Base-by-base conservation (phyloP, 192 early-diverging fungal species). In the Endogone sp. region DNA sequence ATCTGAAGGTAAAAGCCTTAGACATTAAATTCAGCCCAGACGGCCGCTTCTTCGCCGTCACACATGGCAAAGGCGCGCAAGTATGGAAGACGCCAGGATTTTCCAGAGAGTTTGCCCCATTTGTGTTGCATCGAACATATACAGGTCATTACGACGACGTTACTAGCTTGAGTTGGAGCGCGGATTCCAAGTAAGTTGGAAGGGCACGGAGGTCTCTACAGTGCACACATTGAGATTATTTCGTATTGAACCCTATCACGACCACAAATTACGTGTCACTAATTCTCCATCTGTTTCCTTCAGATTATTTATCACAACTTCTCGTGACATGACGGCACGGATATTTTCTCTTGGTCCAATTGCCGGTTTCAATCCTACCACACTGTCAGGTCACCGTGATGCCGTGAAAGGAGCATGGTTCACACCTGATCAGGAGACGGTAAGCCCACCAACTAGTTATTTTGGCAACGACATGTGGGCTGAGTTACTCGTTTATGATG, bases 21-120 rank as follows among this genome's bases (percentile, higher is more conserved):
- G 92, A 93, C 65, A 84, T 95, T 62, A 82, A 90, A 77, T 99
- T 99, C 83, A 93, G 90, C 66, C 96, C 97, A 11, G 88, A 99
- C 76, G 95, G 96, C 56, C 82, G 85, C 61, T 90, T 78, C 63
- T 87, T 99, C 82, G 97, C 91, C 0, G 91, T 97, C 2, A 90
- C 95, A 1, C 82, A 92, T 62, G 96, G 91, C 67, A 92, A 91
- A 69, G 82, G 86, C 29, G 79, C 97, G 56, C 90, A 97, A 72
- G 82, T 98, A 29, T 98, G 96, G 96, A 85, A 86, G 72, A 92
- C 96, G 25, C 98, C 98, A 27, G 93, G 94, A 64, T 91, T 89
- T 74, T 88, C 90, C 29, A 83, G 91, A 67, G 96, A 99, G 82
- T 98, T 97, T 71, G 84, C 92, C 4, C 95, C 97, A 21, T 92